These are phyloP conservation scores for Saturnispora besseyi DNA, from an alignment of 805 yeast genomes.

Conservation along the genomic window DNA sequence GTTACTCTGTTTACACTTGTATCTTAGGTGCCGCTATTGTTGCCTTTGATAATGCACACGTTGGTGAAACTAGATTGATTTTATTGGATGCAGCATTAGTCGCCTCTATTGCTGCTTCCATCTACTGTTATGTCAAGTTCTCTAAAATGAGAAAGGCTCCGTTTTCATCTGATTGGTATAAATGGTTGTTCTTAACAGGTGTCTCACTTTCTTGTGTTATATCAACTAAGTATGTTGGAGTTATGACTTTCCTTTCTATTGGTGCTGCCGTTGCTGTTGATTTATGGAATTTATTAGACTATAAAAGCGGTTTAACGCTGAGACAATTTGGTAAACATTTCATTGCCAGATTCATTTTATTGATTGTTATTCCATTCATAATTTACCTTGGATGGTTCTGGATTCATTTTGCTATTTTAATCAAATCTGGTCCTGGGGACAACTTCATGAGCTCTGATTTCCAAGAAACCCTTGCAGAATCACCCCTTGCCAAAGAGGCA, in stretches of 20 bases:
- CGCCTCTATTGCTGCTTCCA: conserved; percentile 71
- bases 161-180: conserved; percentile 70
- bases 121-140: conserved; percentile 73
- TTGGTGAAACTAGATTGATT: conserved; percentile 83
- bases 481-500: conserved; percentile 62
- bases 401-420: conserved; percentile 75
- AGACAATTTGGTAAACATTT: conserved; percentile 59
- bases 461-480: conserved; percentile 86
- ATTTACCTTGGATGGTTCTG: conserved; percentile 87
- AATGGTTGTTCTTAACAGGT: conserved; percentile 82
- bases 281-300: conserved; percentile 79
- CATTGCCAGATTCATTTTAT: conserved; percentile 57
- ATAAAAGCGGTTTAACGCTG: conserved; percentile 53
- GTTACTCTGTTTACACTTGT: conserved; percentile 71
- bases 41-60: conserved; percentile 83
- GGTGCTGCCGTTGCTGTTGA: conserved; percentile 83
- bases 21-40: conserved; percentile 68
- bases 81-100: conserved; percentile 85
- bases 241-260: conserved; percentile 77
- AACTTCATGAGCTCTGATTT: conserved; percentile 89
- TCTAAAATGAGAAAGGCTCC: conserved; percentile 60
- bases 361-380: conserved; percentile 71
- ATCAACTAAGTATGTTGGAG: conserved; percentile 94
- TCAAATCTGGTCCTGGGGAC: conserved; percentile 93
- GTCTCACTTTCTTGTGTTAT: conserved; percentile 82